Evolutionary conservation across 805 yeast genomes (phyloP), one percentile per base, ranked within the genome.

Genomic region (Candida tammaniensis): DNA sequence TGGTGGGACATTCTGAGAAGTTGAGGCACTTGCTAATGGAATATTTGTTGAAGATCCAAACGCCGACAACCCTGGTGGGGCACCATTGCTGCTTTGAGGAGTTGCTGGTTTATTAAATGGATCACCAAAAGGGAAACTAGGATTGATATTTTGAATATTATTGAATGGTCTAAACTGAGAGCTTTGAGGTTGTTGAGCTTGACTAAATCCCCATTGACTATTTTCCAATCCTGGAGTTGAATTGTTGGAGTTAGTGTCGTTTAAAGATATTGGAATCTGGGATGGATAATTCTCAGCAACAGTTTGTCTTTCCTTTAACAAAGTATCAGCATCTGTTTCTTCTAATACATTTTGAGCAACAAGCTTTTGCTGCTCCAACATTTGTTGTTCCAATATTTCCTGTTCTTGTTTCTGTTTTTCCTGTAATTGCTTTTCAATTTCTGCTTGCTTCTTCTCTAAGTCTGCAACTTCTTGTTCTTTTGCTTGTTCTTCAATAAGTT

Each of bases 401-500:
- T 35, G 26, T 18, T 36, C 44, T 7, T 25, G 29, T n/a, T n/a
- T n/a, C n/a, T n/a, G n/a, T n/a, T 18, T 25, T 31, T 35, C 39
- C 16, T 25, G 18, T 5, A 15, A 7, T 16, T 7, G 9, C 11
- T 25, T 25, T n/a, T n/a, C n/a, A 4, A 22, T 24, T 24, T 39
- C 42, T 3, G 25, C 20, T 20, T 33, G 24, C 23, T 38, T 33
- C 20, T 36, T 38, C 28, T 40, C 45, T n/a, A 19, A 11, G 21
- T 31, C 26, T 37, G 36, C 26, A 30, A 26, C 35, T 29, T 24
- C 37, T 37, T 54, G 56, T 32, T 46, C 44, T 33, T 36, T 40
- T 40, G 38, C 46, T 17, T 52, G 40, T 31, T 53, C 57, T 38
- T 49, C 59, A 24, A 55, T 63, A 18, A 35, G 38, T 18, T 56